phyloP scores from a whole-genome alignment of 805 yeast genomes.

The Cyberlindnera euphorbiae region DNA sequence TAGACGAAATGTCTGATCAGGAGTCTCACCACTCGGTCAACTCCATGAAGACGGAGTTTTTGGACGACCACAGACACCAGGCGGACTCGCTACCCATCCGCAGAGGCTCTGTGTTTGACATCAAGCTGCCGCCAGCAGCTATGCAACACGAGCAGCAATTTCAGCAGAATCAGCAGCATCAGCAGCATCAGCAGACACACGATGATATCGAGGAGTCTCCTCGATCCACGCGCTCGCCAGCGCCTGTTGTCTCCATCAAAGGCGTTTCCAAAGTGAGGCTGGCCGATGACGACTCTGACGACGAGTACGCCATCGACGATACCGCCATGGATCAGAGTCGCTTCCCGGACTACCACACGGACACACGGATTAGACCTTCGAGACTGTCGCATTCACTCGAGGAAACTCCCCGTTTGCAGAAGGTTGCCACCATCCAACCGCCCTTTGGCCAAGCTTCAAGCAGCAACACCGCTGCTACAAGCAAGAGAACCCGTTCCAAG shows the following conservation, averaged over 20 bases:
- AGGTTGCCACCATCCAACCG: constrained; percentile 3
- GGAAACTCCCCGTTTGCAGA: constrained; percentile 1
- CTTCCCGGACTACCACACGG: constrained; percentile 1
- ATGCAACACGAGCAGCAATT: constrained; percentile 1
- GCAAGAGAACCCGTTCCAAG: constrained; percentile 24
- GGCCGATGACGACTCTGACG: constrained; percentile 2
- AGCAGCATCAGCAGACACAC: not conserved
- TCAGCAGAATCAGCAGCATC: not conserved
- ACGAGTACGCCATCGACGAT: constrained; percentile 19
- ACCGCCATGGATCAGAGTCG: constrained; percentile 3
- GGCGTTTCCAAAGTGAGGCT: constrained; percentile 1
- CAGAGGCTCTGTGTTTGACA: constrained; percentile 19
- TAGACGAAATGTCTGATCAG: constrained; percentile 26
- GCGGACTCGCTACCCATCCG: constrained; percentile 37
- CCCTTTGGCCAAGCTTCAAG: no score
- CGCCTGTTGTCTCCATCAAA: not conserved
- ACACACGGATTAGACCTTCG: constrained; percentile 10
- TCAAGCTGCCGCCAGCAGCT: constrained; percentile 23
- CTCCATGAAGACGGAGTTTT: constrained; percentile 36
- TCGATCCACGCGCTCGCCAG: not conserved
- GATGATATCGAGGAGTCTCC: no score
- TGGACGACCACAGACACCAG: constrained; percentile 47
- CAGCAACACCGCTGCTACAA: no score
- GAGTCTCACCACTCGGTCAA: constrained; percentile 21
- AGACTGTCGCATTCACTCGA: constrained; percentile 9